A percentile compares a stretch with the other conserved stretches of the same genome.
phyloP scores from a whole-genome alignment of 208 protist genomes.

The Leishmania arabica region DNA sequence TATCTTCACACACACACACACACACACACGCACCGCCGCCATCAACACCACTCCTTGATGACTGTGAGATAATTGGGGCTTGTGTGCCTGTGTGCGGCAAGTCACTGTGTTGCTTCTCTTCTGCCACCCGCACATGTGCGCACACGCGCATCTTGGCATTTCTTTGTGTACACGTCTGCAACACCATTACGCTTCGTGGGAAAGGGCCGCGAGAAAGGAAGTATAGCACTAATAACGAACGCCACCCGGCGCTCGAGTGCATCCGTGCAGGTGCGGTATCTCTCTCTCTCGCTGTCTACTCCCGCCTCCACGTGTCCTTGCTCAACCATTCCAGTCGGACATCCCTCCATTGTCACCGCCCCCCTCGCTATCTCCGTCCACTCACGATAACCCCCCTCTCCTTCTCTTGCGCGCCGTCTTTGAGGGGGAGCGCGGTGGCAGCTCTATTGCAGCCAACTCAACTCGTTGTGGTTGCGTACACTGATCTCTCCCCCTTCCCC shows the following conservation, averaged over 20 bases:
- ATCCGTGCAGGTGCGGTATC: neutral
- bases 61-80: neutral
- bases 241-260: neutral
- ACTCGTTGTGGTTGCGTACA: neutral
- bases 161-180: neutral
- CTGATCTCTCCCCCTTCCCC: neutral
- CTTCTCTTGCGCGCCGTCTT: neutral
- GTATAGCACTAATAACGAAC: neutral
- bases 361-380: neutral
- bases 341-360: no score
- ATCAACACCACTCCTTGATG: neutral
- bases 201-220: neutral
- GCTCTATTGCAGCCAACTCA: neutral
- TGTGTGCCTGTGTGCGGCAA: neutral
- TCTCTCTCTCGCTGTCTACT: neutral
- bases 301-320: neutral
- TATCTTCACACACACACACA: neutral
- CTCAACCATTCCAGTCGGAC: neutral
- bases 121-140: conserved; percentile 1
- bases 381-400: neutral
- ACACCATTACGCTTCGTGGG: neutral
- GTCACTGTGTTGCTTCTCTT: neutral
- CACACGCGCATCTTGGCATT: neutral
- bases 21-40: neutral
- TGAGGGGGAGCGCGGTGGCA: neutral